Evolutionary conservation across 2,329 filamentous ascomycete species (phyloP).

Genomic region (Claviceps monticola): DNA sequence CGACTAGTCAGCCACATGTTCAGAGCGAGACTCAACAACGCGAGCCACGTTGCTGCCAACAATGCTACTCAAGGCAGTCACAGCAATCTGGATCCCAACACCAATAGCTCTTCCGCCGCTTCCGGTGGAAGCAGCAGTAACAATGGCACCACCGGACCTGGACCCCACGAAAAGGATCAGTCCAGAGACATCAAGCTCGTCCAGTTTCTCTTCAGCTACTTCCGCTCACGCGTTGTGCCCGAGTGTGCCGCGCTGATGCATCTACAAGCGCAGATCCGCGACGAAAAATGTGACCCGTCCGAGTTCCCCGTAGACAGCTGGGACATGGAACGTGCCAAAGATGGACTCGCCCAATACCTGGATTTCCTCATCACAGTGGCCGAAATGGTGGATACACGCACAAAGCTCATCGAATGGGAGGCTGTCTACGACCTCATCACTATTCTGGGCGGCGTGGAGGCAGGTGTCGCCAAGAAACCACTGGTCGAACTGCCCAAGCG

Average conservation of each 20-base stretch:
- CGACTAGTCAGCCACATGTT: constrained; percentile 86
- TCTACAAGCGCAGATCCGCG: constrained; percentile 78
- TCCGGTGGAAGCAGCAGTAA: constrained; percentile 17
- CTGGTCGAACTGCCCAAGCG: constrained; percentile 35
- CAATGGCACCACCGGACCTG: constrained; percentile 19
- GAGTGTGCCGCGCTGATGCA: constrained; percentile 92
- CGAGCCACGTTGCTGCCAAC: not conserved
- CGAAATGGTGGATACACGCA: constrained; percentile 70
- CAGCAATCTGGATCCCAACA: constrained; percentile 7
- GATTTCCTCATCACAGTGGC: constrained; percentile 86
- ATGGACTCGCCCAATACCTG: constrained; percentile 85
- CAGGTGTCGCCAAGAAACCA: constrained; percentile 71
- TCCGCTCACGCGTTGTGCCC: constrained; percentile 82
- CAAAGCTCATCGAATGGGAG: constrained; percentile 82
- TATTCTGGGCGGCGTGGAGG: constrained; percentile 74
- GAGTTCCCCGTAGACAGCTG: constrained; percentile 91
- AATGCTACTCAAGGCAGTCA: constrained; percentile 24
- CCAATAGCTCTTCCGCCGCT: not conserved
- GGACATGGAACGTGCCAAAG: constrained; percentile 96
- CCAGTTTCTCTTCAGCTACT: constrained; percentile 85
- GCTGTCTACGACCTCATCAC: constrained; percentile 79
- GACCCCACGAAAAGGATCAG: constrained; percentile 31
- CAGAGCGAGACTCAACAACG: constrained; percentile 36
- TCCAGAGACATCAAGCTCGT: constrained; percentile 49
- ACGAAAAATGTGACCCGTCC: constrained; percentile 58